These are phyloP conservation scores for Laburnicola sp. DNA, from an alignment of 2,329 filamentous ascomycete species.

Conservation along the genomic window DNA sequence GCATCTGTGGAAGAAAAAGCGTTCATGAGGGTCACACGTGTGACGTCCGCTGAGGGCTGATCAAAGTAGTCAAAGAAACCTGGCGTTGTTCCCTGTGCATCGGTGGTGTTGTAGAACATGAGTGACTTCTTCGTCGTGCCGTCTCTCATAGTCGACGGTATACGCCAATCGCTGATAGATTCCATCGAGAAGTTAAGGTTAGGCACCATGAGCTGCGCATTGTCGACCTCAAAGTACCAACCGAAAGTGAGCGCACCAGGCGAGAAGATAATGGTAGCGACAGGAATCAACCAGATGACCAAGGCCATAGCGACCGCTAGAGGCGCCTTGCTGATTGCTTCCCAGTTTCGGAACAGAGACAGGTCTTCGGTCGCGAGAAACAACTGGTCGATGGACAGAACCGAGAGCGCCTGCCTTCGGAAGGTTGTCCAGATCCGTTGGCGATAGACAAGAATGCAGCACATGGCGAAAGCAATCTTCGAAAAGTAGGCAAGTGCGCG, in stretches of 20 bases:
- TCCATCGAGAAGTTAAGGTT: constrained; percentile 38
- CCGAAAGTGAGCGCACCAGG: constrained; percentile 45
- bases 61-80: constrained; percentile 45
- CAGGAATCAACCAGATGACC: constrained; percentile 41
- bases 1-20: constrained; percentile 33
- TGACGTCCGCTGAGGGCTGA: constrained; percentile 36
- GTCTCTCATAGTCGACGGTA: constrained; percentile 29
- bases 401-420: constrained; percentile 34
- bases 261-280: constrained; percentile 46
- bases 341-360: constrained; percentile 39
- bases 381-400: constrained; percentile 42
- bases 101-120: constrained; percentile 43
- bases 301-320: constrained; percentile 31
- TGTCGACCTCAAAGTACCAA: constrained; percentile 25
- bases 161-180: constrained; percentile 36
- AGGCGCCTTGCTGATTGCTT: constrained; percentile 34
- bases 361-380: constrained; percentile 43
- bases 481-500: constrained; percentile 41
- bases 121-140: constrained; percentile 32
- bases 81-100: constrained; percentile 14
- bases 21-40: constrained; percentile 34
- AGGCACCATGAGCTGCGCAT: constrained; percentile 22
- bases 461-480: constrained; percentile 41
- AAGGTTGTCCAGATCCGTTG: constrained; percentile 45
- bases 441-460: constrained; percentile 36